Conservation (phyloP, 164 flowering plant genomes). For the Stephania cephalantha region DNA sequence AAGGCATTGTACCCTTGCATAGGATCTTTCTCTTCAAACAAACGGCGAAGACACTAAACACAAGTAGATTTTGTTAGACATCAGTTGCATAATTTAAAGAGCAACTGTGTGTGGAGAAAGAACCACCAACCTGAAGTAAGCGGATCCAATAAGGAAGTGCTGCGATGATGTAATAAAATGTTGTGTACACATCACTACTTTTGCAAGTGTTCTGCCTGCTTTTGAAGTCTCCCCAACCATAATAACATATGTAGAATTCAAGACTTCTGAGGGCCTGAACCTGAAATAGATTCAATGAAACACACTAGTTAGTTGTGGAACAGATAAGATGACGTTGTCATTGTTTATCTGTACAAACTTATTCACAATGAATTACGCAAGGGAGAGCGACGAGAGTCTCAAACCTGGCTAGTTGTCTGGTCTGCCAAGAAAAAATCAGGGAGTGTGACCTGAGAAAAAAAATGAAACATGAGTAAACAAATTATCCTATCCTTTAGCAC, state of each 20-base stretch:
- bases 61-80: too few species aligned
- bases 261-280: slow-evolving; percentile 67
- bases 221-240: slow-evolving; percentile 61
- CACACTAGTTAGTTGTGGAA: neutral
- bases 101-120: neutral
- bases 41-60: slow-evolving; percentile 57
- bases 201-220: slow-evolving; percentile 37
- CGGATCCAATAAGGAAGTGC: slow-evolving; percentile 24
- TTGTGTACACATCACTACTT: slow-evolving; percentile 21
- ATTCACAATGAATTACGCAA: neutral
- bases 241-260: slow-evolving; percentile 70
- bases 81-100: neutral
- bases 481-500: neutral
- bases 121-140: slow-evolving; percentile 22
- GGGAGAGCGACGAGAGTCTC: neutral
- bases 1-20: slow-evolving; percentile 54
- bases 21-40: slow-evolving; percentile 51
- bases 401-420: slow-evolving; percentile 67
- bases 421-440: slow-evolving; percentile 67
- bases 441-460: slow-evolving; percentile 37
- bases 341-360: neutral
- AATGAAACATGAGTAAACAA: neutral
- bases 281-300: slow-evolving; percentile 26
- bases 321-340: too few species aligned
- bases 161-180: slow-evolving; percentile 28